A percentile compares a stretch with the other conserved stretches of the same genome.
Evolutionary conservation across 495 filamentous ascomycete species (phyloP).

Genomic region (Penicillium crystallinum): DNA sequence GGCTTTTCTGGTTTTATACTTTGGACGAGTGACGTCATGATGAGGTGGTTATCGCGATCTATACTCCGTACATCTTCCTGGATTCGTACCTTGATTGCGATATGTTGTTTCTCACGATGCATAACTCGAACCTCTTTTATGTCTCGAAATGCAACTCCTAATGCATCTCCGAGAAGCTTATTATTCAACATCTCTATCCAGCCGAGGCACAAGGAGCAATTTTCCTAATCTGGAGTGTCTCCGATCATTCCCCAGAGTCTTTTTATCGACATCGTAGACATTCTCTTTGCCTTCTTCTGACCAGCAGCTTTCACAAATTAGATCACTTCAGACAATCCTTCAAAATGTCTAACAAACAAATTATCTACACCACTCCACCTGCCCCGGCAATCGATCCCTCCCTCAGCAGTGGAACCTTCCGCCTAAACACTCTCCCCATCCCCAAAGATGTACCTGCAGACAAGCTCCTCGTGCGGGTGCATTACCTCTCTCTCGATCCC

Average conservation of each 20-base stretch:
- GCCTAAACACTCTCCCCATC: slow-evolving; percentile 44
- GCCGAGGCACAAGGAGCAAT: slow-evolving; percentile 27
- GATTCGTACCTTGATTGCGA: too few relatives aligned
- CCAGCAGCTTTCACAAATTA: too few relatives aligned
- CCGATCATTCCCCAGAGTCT: slow-evolving; percentile 11
- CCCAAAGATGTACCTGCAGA: slow-evolving; percentile 47
- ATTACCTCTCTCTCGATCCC: slow-evolving; percentile 74
- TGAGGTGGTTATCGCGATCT: slow-evolving; percentile 1
- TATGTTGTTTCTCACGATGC: too few relatives aligned
- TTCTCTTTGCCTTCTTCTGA: background rate
- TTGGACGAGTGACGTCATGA: slow-evolving; percentile 15
- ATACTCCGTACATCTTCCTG: too few relatives aligned
- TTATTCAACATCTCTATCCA: slow-evolving; percentile 1
- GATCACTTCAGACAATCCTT: too few relatives aligned
- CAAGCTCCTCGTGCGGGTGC: slow-evolving; percentile 58
- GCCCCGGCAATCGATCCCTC: slow-evolving; percentile 38
- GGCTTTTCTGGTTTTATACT: background rate
- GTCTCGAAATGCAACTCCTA: background rate
- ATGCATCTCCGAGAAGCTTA: background rate
- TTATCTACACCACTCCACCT: slow-evolving; percentile 39
- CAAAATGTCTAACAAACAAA: slow-evolving; percentile 40
- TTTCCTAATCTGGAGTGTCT: slow-evolving; percentile 29
- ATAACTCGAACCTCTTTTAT: background rate
- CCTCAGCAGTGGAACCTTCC: slow-evolving; percentile 47
- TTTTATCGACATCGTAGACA: background rate